Evolutionary conservation across 495 filamentous ascomycete genomes (phyloP).

Genomic region (Hapsidospora chrysogenum): DNA sequence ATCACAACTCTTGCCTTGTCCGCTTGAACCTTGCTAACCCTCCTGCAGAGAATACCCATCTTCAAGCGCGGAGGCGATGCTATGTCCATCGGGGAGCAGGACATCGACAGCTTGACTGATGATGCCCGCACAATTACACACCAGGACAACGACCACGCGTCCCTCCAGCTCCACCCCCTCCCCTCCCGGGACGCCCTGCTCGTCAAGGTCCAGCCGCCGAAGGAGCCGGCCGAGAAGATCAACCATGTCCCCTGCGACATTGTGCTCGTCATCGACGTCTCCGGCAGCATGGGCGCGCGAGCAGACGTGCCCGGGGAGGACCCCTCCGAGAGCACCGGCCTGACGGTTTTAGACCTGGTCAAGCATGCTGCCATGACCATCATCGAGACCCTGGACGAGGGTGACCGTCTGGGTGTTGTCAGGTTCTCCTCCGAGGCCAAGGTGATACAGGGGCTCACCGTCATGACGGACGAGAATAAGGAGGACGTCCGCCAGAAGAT

Average conservation of each 20-base stretch:
- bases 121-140: too few species aligned
- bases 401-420: conserved; percentile 27
- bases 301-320: conserved; percentile 13
- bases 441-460: conserved; percentile 18
- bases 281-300: conserved; percentile 19
- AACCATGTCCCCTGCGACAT: conserved; percentile 25
- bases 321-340: conserved; percentile 13
- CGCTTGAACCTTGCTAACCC: too few species aligned
- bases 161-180: conserved; percentile 15
- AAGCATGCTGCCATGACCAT: conserved; percentile 30
- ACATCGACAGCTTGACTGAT: too few species aligned
- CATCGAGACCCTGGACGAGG: conserved; percentile 19
- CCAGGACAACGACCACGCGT: conserved; percentile 2
- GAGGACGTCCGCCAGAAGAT: conserved; percentile 12
- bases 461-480: conserved; percentile 19
- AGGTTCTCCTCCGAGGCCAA: conserved; percentile 17
- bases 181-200: conserved; percentile 13
- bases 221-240: conserved; percentile 7
- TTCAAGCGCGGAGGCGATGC: too few species aligned
- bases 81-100: too few species aligned
- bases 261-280: conserved; percentile 29
- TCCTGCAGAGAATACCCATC: too few species aligned
- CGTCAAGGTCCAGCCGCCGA: conserved; percentile 20
- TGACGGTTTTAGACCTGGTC: conserved; percentile 24
- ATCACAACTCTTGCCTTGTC: too few species aligned